phyloP scores from a whole-genome alignment of 2,329 filamentous ascomycete species.

The Paracoccidioides brasiliensis region DNA sequence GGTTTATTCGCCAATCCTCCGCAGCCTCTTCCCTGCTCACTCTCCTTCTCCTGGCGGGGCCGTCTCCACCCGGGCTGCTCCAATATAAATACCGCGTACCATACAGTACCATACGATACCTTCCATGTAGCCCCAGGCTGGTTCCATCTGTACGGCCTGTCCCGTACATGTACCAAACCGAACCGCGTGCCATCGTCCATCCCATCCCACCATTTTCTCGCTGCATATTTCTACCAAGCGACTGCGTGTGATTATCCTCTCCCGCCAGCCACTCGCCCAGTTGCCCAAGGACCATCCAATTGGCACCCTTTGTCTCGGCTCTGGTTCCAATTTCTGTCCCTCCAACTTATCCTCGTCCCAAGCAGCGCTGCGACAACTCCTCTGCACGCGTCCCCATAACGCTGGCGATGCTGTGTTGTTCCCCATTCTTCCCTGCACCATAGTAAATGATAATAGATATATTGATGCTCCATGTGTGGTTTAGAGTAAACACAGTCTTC shows the following conservation, averaged over 20 bases:
- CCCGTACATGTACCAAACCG: not conserved
- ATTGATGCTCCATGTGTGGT: not conserved
- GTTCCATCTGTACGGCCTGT: not conserved
- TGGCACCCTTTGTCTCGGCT: not conserved
- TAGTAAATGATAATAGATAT: not conserved
- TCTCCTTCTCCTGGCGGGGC: too few species aligned
- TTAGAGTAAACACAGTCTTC: not conserved
- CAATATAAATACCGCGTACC: not conserved
- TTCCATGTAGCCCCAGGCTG: not conserved
- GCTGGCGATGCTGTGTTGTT: not conserved
- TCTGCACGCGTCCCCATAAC: not conserved
- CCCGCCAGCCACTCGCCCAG: constrained; percentile 1
- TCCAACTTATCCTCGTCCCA: not conserved
- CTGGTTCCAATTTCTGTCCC: not conserved
- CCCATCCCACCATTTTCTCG: not conserved
- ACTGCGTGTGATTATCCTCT: not conserved
- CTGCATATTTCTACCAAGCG: not conserved
- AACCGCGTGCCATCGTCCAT: not conserved
- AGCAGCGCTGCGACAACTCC: not conserved
- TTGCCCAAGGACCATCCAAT: constrained; percentile 2
- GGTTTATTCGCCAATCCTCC: too few species aligned
- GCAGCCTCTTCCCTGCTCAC: too few species aligned
- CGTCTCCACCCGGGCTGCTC: not conserved
- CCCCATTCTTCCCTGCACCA: not conserved
- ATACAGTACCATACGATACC: not conserved